Conservation (phyloP, 2,329 filamentous ascomycete genomes). For the Colletotrichum caudatum region DNA sequence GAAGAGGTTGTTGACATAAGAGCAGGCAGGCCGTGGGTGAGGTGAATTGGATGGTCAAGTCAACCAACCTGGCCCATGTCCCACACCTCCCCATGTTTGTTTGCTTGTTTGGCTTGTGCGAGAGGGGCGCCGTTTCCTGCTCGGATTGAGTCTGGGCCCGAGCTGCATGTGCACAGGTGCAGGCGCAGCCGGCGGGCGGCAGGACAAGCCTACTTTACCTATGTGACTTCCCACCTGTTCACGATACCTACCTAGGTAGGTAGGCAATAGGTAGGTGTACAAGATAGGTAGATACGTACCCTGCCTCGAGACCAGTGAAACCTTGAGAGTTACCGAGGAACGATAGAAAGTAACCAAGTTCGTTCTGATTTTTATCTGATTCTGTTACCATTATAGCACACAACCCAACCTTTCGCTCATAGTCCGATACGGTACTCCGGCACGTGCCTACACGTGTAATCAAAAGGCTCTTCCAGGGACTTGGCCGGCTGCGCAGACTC, state of each 20-base stretch:
- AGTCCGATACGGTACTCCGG: too few relatives aligned
- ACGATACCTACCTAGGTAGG: too few relatives aligned
- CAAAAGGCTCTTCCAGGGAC: constrained; percentile 19
- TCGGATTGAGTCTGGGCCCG: constrained; percentile 26
- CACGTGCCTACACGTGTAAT: not conserved
- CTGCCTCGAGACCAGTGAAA: not conserved
- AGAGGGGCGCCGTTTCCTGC: constrained; percentile 7
- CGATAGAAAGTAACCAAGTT: constrained; percentile 5
- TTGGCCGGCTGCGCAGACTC: constrained; percentile 13
- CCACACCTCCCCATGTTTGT: not conserved
- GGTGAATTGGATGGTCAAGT: constrained; percentile 22
- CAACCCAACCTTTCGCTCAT: not conserved
- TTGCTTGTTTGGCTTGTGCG: not conserved
- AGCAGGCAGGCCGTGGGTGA: constrained; percentile 18
- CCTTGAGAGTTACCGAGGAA: constrained; percentile 5
- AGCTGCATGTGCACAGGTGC: constrained; percentile 23
- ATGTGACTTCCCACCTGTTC: too few relatives aligned
- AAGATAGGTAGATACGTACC: not conserved
- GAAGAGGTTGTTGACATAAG: constrained; percentile 33
- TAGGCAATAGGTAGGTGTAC: too few relatives aligned
- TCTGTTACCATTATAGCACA: not conserved
- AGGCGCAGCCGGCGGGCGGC: constrained; percentile 8
- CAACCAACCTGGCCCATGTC: constrained; percentile 19
- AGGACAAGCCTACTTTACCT: not conserved
- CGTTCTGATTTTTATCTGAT: not conserved